phyloP scores from a whole-genome alignment of 2,329 filamentous ascomycete species.

The Trichoderma gracile region DNA sequence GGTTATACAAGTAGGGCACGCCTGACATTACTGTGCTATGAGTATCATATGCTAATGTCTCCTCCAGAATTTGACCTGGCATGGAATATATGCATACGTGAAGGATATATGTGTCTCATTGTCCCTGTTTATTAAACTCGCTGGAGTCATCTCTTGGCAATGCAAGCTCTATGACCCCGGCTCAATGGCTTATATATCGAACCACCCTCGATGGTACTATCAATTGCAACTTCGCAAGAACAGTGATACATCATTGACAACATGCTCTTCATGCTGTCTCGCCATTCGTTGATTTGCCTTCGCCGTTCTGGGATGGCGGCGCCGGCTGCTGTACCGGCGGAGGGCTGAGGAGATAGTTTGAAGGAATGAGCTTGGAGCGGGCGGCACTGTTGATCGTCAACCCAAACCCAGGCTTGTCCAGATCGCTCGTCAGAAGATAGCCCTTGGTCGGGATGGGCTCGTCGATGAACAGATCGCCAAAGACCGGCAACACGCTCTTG shows the following conservation, averaged over 20 bases:
- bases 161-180: background rate
- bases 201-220: background rate
- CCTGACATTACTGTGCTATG: too few species aligned
- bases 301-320: background rate
- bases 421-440: constrained; percentile 71
- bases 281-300: constrained; percentile 5
- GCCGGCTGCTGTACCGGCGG: constrained; percentile 46
- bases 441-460: constrained; percentile 86
- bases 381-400: constrained; percentile 81
- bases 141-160: background rate
- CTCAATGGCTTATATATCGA: background rate
- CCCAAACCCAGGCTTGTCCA: constrained; percentile 90
- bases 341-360: constrained; percentile 70
- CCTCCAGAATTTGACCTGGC: too few species aligned
- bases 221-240: too few species aligned
- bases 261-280: background rate
- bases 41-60: background rate
- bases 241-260: background rate
- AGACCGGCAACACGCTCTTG: constrained; percentile 72
- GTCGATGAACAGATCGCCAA: constrained; percentile 86
- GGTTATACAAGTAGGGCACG: background rate
- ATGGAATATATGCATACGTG: background rate
- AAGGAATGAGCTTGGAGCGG: constrained; percentile 69
- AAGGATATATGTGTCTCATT: too few species aligned
- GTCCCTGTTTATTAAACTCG: too few species aligned